Evolutionary conservation across 73 alveolate genomes (phyloP).

Genomic region (Stentor coeruleus): DNA sequence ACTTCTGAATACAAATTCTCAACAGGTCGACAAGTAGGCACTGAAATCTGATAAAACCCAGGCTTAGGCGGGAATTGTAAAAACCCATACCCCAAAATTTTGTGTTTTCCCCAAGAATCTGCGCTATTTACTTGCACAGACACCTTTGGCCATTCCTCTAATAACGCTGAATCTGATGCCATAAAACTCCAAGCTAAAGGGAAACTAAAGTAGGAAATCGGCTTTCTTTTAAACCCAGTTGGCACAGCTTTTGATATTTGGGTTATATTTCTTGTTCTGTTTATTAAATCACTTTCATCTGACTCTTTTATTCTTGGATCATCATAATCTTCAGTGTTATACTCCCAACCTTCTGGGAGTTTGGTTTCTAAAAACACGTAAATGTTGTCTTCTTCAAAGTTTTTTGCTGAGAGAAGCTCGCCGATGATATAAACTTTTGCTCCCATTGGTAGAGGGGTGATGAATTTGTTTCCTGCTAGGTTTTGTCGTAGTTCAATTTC

Average conservation of each 20-base stretch:
- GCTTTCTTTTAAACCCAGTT: background rate
- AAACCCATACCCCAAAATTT: slow-evolving; percentile 10
- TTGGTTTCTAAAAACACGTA: background rate
- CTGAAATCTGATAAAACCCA: slow-evolving; percentile 1
- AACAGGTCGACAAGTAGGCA: slow-evolving; percentile 19
- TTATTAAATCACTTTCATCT: slow-evolving; percentile 13
- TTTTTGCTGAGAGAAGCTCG: background rate
- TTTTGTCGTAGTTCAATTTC: slow-evolving; percentile 19
- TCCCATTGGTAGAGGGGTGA: background rate
- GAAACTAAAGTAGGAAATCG: slow-evolving; percentile 7
- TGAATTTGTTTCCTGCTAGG: slow-evolving; percentile 6
- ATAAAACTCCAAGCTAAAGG: slow-evolving; percentile 20
- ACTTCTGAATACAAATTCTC: background rate
- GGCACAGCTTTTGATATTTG: background rate
- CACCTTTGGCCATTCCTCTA: slow-evolving; percentile 7
- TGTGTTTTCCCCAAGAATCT: background rate
- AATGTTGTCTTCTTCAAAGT: slow-evolving; percentile 14
- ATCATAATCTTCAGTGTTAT: slow-evolving; percentile 6
- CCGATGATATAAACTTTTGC: slow-evolving; percentile 21
- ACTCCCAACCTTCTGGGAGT: slow-evolving; percentile 4
- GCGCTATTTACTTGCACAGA: background rate
- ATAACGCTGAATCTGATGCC: slow-evolving; percentile 12
- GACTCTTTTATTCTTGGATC: background rate
- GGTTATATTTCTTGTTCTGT: background rate
- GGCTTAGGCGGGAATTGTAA: background rate